Conservation (phyloP, 768 basidiomycete species). For the Chalciporus piperatus region DNA sequence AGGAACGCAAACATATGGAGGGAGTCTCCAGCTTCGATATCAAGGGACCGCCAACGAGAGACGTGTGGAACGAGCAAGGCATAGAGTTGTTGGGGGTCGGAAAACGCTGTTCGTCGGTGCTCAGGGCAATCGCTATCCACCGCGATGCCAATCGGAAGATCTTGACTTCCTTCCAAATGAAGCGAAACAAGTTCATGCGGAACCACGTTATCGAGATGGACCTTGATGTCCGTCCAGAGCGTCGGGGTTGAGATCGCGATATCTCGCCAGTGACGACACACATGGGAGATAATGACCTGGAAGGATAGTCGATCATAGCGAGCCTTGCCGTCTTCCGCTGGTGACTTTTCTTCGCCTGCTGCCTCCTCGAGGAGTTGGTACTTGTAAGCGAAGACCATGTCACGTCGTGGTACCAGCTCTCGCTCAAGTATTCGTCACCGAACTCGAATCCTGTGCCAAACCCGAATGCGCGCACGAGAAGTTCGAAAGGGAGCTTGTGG, state of each 20-base stretch:
- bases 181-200: slow-evolving; percentile 41
- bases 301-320: slow-evolving; percentile 34
- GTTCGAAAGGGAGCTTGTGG: slow-evolving; percentile 49
- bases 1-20: slow-evolving; percentile 17
- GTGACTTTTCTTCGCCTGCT: slow-evolving; percentile 1
- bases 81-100: slow-evolving; percentile 24
- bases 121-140: slow-evolving; percentile 35
- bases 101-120: slow-evolving; percentile 23
- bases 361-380: slow-evolving; percentile 25
- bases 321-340: slow-evolving; percentile 18
- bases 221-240: slow-evolving; percentile 48
- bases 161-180: slow-evolving; percentile 52
- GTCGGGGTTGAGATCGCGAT: slow-evolving; percentile 46
- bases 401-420: too few relatives aligned
- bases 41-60: too few relatives aligned
- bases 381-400: slow-evolving; percentile 18
- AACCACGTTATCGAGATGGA: slow-evolving; percentile 18
- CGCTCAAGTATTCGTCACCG: too few relatives aligned
- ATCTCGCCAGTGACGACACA: slow-evolving; percentile 54
- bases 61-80: slow-evolving; percentile 43
- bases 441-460: slow-evolving; percentile 37
- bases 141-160: slow-evolving; percentile 47
- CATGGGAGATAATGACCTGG: slow-evolving; percentile 62
- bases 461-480: slow-evolving; percentile 51
- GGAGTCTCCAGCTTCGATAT: too few relatives aligned